Base-by-base conservation (phyloP, 495 filamentous ascomycete species). In the Penicillium tannophilum region DNA sequence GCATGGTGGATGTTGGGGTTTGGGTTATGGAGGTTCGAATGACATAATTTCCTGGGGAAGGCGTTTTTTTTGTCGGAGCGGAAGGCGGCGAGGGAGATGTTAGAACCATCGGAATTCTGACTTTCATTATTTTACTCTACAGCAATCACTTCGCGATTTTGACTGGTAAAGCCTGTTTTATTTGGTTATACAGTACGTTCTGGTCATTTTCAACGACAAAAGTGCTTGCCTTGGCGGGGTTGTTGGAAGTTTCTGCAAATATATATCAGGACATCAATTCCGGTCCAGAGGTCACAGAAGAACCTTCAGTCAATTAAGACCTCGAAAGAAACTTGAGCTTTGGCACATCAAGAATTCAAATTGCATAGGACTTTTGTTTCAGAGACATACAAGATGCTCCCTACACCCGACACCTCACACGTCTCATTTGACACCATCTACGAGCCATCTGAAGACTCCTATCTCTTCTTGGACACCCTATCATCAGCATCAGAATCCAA, bases 361-460 rank as follows among this genome's bases (percentile, higher is more conserved):
- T 41, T 17, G 14, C 39, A 41, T n/a, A 41, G 39, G 6, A 2
- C 20, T 23, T 26, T 24, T 11, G n/a, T 6, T 33, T 26, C 33
- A 39, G 14, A 10, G 17, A 36, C n/a, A 28, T 36, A 6, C 19
- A 54, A 44, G 19, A 95, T 96, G 91, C 86, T 98, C 16, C 92
- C 92, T 9, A 98, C 93, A 11, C 94, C 94, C 1, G 89, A 89
- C 52, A 98, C 94, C 17, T 86, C 88, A 20, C 94, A 98, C 76
- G 88, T 97, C 55, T 83, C 89, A 55, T 92, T 91, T 72, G 79
- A 89, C 68, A 85, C 85, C 28, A 84, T 97, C 64, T 98, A 98
- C 75, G 90, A 96, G 68, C 94, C 94, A 43, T 87, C 93, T 11
- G 94, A 97, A 74, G 94, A 98, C 73, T 95, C 91, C 17, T 98